Conservation (phyloP, 306 rosid species). For the Phaseolus lunatus region DNA sequence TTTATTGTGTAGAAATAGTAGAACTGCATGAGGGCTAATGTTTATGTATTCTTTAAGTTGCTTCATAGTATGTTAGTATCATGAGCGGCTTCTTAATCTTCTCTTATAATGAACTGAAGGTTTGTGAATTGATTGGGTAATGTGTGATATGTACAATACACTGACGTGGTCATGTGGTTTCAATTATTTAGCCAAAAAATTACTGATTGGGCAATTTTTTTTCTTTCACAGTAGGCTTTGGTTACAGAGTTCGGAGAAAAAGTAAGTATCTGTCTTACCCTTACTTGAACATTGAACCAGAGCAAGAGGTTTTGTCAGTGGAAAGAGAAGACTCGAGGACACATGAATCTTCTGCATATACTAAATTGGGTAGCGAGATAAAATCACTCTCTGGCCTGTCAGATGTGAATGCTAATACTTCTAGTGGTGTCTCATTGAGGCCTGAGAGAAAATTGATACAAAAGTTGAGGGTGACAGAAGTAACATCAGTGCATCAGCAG, state of each 20-base stretch:
- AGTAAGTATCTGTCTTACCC: slow-evolving; percentile 89
- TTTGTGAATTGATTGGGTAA: too few relatives aligned
- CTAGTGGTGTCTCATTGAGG: slow-evolving; percentile 29
- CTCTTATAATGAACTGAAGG: too few relatives aligned
- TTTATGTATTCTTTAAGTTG: slow-evolving; percentile 16
- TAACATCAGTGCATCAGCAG: slow-evolving; percentile 29
- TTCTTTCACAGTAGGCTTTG: slow-evolving; percentile 45
- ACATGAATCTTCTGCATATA: slow-evolving; percentile 38
- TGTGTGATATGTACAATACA: background rate
- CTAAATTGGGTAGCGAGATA: slow-evolving; percentile 56
- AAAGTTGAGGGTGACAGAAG: slow-evolving; percentile 46
- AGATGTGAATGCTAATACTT: slow-evolving; percentile 53
- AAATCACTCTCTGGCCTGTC: slow-evolving; percentile 70
- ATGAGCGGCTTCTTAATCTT: too few relatives aligned
- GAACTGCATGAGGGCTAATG: slow-evolving; percentile 6
- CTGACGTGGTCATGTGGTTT: slow-evolving; percentile 3
- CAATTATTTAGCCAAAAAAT: background rate
- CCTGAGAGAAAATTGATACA: slow-evolving; percentile 22
- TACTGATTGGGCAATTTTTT: slow-evolving; percentile 31
- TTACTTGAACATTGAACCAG: slow-evolving; percentile 60
- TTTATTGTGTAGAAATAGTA: background rate
- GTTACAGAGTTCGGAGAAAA: slow-evolving; percentile 73
- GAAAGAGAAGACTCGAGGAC: slow-evolving; percentile 50
- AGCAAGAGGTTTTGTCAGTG: slow-evolving; percentile 45
- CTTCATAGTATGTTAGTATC: too few relatives aligned